Base-by-base conservation (phyloP, 2,329 filamentous ascomycete genomes). In the Hypomyces rosellus region DNA sequence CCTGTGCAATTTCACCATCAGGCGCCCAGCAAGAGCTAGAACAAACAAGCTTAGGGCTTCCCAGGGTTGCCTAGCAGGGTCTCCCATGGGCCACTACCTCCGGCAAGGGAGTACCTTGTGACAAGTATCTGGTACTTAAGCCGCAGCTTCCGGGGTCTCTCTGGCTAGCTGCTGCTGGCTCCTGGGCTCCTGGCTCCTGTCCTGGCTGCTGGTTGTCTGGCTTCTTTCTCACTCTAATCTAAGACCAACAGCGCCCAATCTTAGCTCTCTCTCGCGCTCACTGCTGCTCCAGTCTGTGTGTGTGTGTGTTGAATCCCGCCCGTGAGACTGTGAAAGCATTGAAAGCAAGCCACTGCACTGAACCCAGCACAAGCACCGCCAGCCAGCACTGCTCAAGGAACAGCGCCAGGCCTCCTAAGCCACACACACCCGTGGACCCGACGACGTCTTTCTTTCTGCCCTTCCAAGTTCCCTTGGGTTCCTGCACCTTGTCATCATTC, bases 61-160 rank as follows among this genome's bases (percentile, higher is more conserved):
- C 42, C 49, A 49, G 46, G 43, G 52, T 56, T 36, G 49, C 52
- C 46, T 33, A 53, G 53, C 58, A 61, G 59, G 50, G 54, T 52
- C 45, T 44, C 48, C 49, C 50, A 56, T 20, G 20, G 20, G 20
- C 20, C 20, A 20, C 20, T 20, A 56, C 55, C 20, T 20, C 20
- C 20, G 20, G 20, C 20, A 20, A 20, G 25, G 25, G 25, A 11
- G 25, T 30, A 30, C 25, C 25, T 30, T 30, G 25, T 30, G 25
- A 30, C 25, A 30, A 30, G 61, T 63, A 63, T 47, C 54, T 46
- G 50, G 50, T 55, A 49, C 57, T 50, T 57, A 55, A 61, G 55
- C 61, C 61, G 61, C 55, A 59, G 58, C 61, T 58, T 63, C 61
- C 61, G 61, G 59, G 43, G 36, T 42, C 15, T 13, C 20, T 20